These are phyloP conservation scores for Paramecium sonneborni DNA, from an alignment of 73 alveolate species.

Conservation along the genomic window DNA sequence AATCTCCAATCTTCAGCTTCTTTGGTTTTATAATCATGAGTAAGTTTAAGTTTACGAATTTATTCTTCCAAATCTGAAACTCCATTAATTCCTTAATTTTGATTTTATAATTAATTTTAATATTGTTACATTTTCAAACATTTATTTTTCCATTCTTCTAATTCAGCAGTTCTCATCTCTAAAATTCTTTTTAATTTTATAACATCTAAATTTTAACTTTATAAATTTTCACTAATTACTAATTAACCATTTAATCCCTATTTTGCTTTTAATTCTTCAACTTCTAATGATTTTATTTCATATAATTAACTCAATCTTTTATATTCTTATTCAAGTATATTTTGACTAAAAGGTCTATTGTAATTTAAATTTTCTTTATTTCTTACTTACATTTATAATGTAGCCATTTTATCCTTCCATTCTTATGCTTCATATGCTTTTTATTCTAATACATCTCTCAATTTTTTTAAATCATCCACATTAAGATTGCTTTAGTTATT, in stretches of 20 bases:
- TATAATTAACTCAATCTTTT: not conserved
- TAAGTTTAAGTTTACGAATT: not conserved
- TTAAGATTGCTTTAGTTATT: not conserved
- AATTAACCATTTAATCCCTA: not conserved
- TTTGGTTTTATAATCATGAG: not conserved
- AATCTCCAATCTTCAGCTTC: constrained; percentile 51
- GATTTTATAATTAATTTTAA: not conserved
- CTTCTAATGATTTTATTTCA: constrained; percentile 50
- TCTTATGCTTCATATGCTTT: constrained; percentile 48
- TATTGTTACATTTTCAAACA: not conserved
- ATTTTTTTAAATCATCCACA: not conserved
- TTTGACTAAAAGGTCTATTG: constrained; percentile 11
- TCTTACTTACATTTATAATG: not conserved
- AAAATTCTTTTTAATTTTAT: not conserved
- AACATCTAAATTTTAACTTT: not conserved
- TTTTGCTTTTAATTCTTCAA: not conserved
- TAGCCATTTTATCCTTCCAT: constrained; percentile 22
- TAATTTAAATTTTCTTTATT: constrained; percentile 24
- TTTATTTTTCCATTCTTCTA: constrained; percentile 36
- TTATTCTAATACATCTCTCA: constrained; percentile 39
- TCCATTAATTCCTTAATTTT: not conserved
- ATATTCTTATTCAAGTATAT: constrained; percentile 35
- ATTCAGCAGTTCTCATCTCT: constrained; percentile 56
- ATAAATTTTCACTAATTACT: not conserved
- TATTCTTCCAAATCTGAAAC: constrained; percentile 20